A percentile compares a stretch with the other conserved stretches of the same genome.
Evolutionary conservation across 495 filamentous ascomycete species (phyloP).

Genomic region (Hypoxylon trugodes): DNA sequence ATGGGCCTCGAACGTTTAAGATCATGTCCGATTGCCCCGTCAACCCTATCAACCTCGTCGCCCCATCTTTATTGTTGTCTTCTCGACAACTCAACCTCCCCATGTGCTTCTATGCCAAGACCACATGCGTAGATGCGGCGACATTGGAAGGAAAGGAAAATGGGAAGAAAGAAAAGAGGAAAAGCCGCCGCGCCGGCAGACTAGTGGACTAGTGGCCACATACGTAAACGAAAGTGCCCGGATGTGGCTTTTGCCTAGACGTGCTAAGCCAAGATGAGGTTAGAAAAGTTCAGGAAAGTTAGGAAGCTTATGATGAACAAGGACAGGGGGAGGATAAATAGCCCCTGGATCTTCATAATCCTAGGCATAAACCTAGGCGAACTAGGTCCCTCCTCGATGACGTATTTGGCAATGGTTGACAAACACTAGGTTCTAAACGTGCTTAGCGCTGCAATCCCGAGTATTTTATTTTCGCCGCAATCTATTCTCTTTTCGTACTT

Average conservation of each 20-base stretch:
- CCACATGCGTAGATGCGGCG: neutral
- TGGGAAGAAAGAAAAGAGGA: slow-evolving; percentile 5
- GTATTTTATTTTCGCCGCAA: slow-evolving; percentile 34
- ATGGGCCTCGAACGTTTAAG: too few species aligned
- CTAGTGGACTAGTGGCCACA: neutral
- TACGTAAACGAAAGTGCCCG: slow-evolving; percentile 22
- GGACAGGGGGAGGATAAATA: slow-evolving; percentile 1
- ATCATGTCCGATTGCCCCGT: too few species aligned
- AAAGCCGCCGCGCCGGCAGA: slow-evolving; percentile 32
- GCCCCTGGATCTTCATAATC: slow-evolving; percentile 26
- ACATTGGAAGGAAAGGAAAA: neutral
- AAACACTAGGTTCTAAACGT: slow-evolving; percentile 26
- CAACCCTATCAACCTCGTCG: too few species aligned
- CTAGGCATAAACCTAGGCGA: neutral
- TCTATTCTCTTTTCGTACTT: slow-evolving; percentile 6
- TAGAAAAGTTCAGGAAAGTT: too few species aligned
- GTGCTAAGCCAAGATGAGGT: slow-evolving; percentile 13
- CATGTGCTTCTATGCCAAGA: neutral
- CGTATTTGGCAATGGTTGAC: slow-evolving; percentile 29
- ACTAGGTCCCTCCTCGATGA: slow-evolving; percentile 18
- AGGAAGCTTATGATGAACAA: neutral
- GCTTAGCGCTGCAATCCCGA: slow-evolving; percentile 21
- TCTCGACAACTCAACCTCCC: neutral
- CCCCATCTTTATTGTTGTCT: neutral
- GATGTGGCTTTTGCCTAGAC: slow-evolving; percentile 26